phyloP scores from a whole-genome alignment of 148 eudicot species.

The Camellia sinensis region DNA sequence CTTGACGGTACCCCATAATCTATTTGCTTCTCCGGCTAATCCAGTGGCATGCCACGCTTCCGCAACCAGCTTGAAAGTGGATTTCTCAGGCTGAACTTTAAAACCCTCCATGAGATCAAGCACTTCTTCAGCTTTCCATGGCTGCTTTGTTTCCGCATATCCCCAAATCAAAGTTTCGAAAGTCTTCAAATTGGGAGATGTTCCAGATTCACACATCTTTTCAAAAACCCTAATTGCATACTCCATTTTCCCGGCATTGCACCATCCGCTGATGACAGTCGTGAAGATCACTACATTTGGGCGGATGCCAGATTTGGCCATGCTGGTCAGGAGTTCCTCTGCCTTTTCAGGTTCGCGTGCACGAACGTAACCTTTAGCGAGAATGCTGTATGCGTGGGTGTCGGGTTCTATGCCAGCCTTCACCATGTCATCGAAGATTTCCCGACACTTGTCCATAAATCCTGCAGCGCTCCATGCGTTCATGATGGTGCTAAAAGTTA shows the following conservation, averaged over 20 bases:
- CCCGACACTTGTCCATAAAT: slow-evolving; percentile 63
- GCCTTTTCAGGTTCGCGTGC: slow-evolving; percentile 67
- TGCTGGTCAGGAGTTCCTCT: slow-evolving; percentile 51
- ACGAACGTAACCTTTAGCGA: slow-evolving; percentile 73
- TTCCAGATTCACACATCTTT: slow-evolving; percentile 47
- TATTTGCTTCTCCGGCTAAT: slow-evolving; percentile 34
- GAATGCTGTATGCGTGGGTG: slow-evolving; percentile 66
- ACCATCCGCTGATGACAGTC: slow-evolving; percentile 75
- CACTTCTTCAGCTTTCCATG: slow-evolving; percentile 66
- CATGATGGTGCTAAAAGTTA: slow-evolving; percentile 83
- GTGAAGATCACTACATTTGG: slow-evolving; percentile 80
- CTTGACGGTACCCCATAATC: slow-evolving; percentile 16
- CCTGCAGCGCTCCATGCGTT: slow-evolving; percentile 81
- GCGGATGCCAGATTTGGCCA: slow-evolving; percentile 39
- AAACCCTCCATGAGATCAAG: slow-evolving; percentile 53
- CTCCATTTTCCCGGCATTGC: slow-evolving; percentile 61
- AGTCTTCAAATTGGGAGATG: slow-evolving; percentile 68
- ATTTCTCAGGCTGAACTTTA: slow-evolving; percentile 50
- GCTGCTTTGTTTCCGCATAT: slow-evolving; percentile 66
- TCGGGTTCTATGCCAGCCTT: slow-evolving; percentile 69
- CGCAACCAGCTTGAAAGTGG: slow-evolving; percentile 42
- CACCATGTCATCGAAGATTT: slow-evolving; percentile 72
- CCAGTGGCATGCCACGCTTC: slow-evolving; percentile 61
- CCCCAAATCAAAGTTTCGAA: slow-evolving; percentile 81
- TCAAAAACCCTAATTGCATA: slow-evolving; percentile 52